These are phyloP conservation scores for Helianthus tuberosus DNA, from an alignment of 129 eudicot species.

Conservation along the genomic window DNA sequence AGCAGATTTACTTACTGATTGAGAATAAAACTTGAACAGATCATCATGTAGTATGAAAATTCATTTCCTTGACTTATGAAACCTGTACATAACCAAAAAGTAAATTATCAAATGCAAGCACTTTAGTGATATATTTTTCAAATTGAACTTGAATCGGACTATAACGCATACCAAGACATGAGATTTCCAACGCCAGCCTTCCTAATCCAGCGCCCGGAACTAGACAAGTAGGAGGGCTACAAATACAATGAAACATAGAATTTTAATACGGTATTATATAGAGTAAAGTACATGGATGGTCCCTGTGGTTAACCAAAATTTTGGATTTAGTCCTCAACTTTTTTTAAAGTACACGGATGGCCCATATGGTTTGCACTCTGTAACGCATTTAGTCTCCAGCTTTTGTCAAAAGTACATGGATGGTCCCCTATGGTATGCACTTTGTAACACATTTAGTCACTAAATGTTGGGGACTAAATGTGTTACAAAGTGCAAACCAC, in stretches of 20 bases:
- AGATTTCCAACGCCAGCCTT: constrained; percentile 93
- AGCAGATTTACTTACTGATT: constrained; percentile 58
- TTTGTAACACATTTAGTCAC: too few relatives aligned
- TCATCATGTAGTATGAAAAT: constrained; percentile 99
- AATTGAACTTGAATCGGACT: not conserved
- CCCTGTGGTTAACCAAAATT: too few relatives aligned
- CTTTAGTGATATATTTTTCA: not conserved
- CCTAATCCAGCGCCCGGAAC: constrained; percentile 99
- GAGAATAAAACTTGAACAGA: constrained; percentile 93
- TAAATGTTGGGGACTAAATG: too few relatives aligned
- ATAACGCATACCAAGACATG: constrained; percentile 71
- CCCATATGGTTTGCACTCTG: too few relatives aligned
- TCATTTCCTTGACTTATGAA: constrained; percentile 96
- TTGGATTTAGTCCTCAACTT: too few relatives aligned
- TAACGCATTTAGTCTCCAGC: too few relatives aligned
- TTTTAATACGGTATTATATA: constrained; percentile 7
- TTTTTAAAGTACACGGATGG: too few relatives aligned
- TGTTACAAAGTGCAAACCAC: too few relatives aligned
- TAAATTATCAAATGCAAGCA: constrained; percentile 13
- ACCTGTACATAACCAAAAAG: constrained; percentile 44
- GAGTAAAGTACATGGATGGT: too few relatives aligned
- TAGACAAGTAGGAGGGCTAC: constrained; percentile 87
- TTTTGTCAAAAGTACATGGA: too few relatives aligned
- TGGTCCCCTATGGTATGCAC: too few relatives aligned
- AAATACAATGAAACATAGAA: constrained; percentile 3